A percentile compares a stretch with the other conserved stretches of the same genome.
phyloP scores from a whole-genome alignment of 2,329 filamentous ascomycete species.

The Graphium sp. region DNA sequence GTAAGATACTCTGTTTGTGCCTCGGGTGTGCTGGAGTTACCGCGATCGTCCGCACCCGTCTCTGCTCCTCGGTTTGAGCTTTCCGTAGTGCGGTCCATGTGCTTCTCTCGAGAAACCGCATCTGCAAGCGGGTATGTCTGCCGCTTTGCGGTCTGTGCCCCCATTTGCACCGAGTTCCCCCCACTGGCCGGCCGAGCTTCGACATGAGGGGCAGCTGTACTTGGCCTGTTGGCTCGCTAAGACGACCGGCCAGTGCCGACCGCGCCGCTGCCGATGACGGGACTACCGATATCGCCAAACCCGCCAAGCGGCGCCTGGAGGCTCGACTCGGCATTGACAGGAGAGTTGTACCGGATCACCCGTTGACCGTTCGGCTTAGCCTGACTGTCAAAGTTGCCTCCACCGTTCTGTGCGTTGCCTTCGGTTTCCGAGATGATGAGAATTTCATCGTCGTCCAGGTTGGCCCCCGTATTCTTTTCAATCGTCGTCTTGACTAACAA shows the following conservation, averaged over 20 bases:
- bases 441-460: slow-evolving; percentile 43
- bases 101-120: too few relatives aligned
- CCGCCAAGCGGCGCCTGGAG: slow-evolving; percentile 30
- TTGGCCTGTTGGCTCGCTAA: slow-evolving; percentile 1
- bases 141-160: neutral
- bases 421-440: slow-evolving; percentile 81
- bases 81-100: too few relatives aligned
- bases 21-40: too few relatives aligned
- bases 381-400: slow-evolving; percentile 66
- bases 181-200: too few relatives aligned
- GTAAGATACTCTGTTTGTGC: too few relatives aligned
- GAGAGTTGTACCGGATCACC: slow-evolving; percentile 37
- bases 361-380: slow-evolving; percentile 21
- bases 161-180: too few relatives aligned
- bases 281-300: slow-evolving; percentile 56
- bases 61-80: too few relatives aligned
- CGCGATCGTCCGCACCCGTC: too few relatives aligned
- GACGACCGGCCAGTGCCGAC: slow-evolving; percentile 1
- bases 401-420: slow-evolving; percentile 71
- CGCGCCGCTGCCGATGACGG: slow-evolving; percentile 12
- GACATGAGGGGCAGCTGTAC: too few relatives aligned
- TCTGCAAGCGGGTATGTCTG: neutral
- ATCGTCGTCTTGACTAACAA: slow-evolving; percentile 49
- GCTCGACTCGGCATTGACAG: slow-evolving; percentile 23
- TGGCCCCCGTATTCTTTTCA: slow-evolving; percentile 29